These are phyloP conservation scores for Athelia psychrophila DNA, from an alignment of 1,284 basidiomycete species.

Conservation along the genomic window DNA sequence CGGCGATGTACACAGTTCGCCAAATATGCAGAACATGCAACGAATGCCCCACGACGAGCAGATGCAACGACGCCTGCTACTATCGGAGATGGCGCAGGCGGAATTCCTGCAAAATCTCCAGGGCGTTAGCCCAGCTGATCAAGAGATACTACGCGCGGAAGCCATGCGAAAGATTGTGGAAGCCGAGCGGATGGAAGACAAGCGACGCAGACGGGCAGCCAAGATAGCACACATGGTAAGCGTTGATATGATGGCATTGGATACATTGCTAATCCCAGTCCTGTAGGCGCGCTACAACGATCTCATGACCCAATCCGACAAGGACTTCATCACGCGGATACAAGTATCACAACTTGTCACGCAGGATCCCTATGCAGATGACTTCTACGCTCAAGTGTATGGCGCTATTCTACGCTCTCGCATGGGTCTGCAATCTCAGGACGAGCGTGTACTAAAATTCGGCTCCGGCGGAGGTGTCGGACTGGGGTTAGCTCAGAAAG, in stretches of 20 bases:
- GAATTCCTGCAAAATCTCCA: constrained; percentile 66
- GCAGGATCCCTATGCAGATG: constrained; percentile 94
- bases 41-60: constrained; percentile 61
- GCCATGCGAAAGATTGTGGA: constrained; percentile 86
- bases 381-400: constrained; percentile 98
- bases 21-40: constrained; percentile 43
- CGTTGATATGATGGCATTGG: constrained; percentile 6
- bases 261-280: neutral
- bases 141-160: constrained; percentile 68
- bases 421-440: constrained; percentile 65
- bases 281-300: constrained; percentile 93
- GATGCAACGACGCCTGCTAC: constrained; percentile 65
- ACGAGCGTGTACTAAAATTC: constrained; percentile 81
- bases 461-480: constrained; percentile 80
- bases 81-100: constrained; percentile 68
- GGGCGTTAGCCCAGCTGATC: constrained; percentile 53
- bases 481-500: constrained; percentile 69
- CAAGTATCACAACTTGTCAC: constrained; percentile 98
- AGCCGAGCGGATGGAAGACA: constrained; percentile 83
- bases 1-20: constrained; percentile 34
- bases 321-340: constrained; percentile 99
- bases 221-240: constrained; percentile 86
- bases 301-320: constrained; percentile 98
- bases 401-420: constrained; percentile 79
- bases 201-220: constrained; percentile 71